Conservation (phyloP, 2,329 filamentous ascomycete genomes). For the Sodiomyces alkalinus region DNA sequence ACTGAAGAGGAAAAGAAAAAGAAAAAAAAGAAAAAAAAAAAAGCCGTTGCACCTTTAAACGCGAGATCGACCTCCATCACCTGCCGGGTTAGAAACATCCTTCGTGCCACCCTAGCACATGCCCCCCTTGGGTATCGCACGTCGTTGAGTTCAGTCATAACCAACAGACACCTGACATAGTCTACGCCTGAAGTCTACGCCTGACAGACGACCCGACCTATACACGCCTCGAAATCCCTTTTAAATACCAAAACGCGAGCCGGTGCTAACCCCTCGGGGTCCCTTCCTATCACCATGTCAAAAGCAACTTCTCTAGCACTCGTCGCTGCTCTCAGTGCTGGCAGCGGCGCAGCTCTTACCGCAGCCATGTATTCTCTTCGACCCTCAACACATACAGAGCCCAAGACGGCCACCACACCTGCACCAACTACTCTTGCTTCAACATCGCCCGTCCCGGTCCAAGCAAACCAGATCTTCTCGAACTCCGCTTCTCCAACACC, state of each 20-base stretch:
- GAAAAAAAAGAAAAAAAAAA: no score
- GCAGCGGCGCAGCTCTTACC: slow-evolving; percentile 61
- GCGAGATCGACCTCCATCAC: no score
- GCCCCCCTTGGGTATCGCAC: no score
- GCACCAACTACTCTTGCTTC: slow-evolving; percentile 13
- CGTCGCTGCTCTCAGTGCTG: slow-evolving; percentile 61
- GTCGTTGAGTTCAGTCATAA: no score
- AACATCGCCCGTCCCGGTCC: slow-evolving; percentile 24
- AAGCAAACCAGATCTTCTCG: slow-evolving; percentile 41
- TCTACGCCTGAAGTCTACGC: no score
- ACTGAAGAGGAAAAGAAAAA: no score
- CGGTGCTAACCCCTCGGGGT: neutral
- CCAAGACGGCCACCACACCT: slow-evolving; percentile 15
- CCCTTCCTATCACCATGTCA: slow-evolving; percentile 43
- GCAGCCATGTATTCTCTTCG: slow-evolving; percentile 49
- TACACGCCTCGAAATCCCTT: no score
- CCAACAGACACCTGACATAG: no score
- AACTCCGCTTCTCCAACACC: slow-evolving; percentile 15
- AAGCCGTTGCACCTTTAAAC: no score
- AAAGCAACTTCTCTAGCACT: slow-evolving; percentile 57
- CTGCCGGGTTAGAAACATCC: slow-evolving; percentile 5
- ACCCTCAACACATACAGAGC: slow-evolving; percentile 19
- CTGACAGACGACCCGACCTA: no score
- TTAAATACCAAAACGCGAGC: no score
- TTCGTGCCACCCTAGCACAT: slow-evolving; percentile 6